Conservation (phyloP, 495 filamentous ascomycete genomes). For the Cercophora newfieldiana region DNA sequence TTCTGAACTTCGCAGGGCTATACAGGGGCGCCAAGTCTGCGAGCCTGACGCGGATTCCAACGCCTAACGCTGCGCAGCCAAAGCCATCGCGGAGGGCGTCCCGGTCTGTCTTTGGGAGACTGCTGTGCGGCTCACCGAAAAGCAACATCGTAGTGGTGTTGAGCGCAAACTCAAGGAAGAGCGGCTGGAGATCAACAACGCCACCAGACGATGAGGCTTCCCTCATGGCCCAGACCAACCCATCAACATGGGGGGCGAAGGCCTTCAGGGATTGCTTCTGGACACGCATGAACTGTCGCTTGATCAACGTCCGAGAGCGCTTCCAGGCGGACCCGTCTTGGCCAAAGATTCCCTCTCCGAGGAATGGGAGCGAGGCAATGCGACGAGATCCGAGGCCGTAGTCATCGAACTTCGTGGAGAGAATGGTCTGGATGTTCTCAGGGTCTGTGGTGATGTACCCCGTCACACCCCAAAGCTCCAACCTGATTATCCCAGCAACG, state of each 20-base stretch:
- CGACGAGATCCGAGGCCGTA: constrained; percentile 39
- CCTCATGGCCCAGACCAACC: constrained; percentile 39
- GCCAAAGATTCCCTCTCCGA: constrained; percentile 58
- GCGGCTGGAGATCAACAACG: constrained; percentile 49
- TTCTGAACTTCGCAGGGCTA: constrained; percentile 45
- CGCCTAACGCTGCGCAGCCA: constrained; percentile 13
- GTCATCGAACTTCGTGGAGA: constrained; percentile 42
- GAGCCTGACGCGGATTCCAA: constrained; percentile 38
- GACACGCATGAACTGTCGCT: constrained; percentile 51
- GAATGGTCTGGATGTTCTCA: constrained; percentile 43
- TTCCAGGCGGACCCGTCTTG: constrained; percentile 55
- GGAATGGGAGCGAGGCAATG: constrained; percentile 35
- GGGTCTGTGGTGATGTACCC: constrained; percentile 37
- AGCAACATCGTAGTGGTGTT: constrained; percentile 47
- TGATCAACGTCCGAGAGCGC: constrained; percentile 55
- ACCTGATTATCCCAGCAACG: too few species aligned
- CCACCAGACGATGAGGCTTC: constrained; percentile 27
- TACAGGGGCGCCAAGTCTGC: constrained; percentile 52
- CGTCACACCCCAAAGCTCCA: too few species aligned
- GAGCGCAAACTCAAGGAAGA: constrained; percentile 53
- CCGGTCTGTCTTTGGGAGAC: constrained; percentile 23
- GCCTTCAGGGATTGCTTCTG: constrained; percentile 21
- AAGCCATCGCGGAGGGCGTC: constrained; percentile 29
- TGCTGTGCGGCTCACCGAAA: constrained; percentile 46
- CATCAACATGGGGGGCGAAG: constrained; percentile 39